Conservation (phyloP, 495 filamentous ascomycete species). For the Cudoniella acicularis region DNA sequence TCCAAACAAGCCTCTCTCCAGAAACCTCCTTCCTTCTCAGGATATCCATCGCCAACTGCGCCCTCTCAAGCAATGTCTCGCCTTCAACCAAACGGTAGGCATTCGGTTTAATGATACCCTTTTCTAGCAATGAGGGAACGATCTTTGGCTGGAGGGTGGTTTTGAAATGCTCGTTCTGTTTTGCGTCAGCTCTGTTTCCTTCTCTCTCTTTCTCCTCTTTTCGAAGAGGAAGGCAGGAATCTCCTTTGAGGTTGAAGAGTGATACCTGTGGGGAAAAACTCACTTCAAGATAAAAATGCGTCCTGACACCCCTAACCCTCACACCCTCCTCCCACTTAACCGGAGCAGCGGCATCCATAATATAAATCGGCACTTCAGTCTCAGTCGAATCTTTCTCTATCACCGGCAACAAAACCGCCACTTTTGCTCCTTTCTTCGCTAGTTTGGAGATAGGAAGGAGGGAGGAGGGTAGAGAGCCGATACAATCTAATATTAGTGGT, state of each 20-base stretch:
- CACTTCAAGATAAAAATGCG: slow-evolving; percentile 43
- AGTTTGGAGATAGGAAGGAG: slow-evolving; percentile 40
- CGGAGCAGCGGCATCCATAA: slow-evolving; percentile 34
- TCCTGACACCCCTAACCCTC: slow-evolving; percentile 43
- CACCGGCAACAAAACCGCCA: slow-evolving; percentile 51
- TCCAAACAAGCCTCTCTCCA: slow-evolving; percentile 49
- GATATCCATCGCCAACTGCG: slow-evolving; percentile 38
- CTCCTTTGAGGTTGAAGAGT: background rate
- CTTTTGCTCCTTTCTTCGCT: slow-evolving; percentile 37
- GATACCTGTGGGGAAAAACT: slow-evolving; percentile 11
- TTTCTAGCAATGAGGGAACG: slow-evolving; percentile 42
- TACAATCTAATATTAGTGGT: slow-evolving; percentile 49
- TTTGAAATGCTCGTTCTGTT: slow-evolving; percentile 46
- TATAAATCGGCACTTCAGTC: slow-evolving; percentile 37
- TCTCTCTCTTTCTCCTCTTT: background rate
- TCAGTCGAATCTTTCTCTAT: slow-evolving; percentile 41
- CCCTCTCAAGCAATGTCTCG: slow-evolving; percentile 43
- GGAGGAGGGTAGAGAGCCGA: slow-evolving; percentile 41
- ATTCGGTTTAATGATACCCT: slow-evolving; percentile 44
- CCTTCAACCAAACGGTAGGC: slow-evolving; percentile 43
- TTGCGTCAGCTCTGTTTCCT: background rate
- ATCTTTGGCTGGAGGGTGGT: slow-evolving; percentile 44
- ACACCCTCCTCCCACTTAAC: slow-evolving; percentile 45
- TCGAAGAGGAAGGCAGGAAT: background rate
- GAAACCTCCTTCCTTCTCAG: slow-evolving; percentile 40